These are phyloP conservation scores for Backusella tarrabulga DNA, from an alignment of 192 early-diverging fungal genomes.

Conservation along the genomic window DNA sequence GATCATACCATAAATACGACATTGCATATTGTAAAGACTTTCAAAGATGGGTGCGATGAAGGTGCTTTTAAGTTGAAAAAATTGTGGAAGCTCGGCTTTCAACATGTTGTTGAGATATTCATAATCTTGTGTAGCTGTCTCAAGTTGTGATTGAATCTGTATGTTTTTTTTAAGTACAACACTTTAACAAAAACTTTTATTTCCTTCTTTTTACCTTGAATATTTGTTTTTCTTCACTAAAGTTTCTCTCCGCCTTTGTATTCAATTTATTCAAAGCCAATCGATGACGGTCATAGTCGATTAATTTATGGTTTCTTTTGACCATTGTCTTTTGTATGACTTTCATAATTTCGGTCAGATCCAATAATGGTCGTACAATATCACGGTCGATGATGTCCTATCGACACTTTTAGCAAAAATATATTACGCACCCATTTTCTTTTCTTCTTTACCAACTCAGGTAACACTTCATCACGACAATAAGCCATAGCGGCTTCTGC, in stretches of 20 bases:
- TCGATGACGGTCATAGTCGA: conserved; percentile 91
- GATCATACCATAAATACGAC: conserved; percentile 71
- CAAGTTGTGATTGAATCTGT: conserved; percentile 66
- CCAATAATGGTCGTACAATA: conserved; percentile 76
- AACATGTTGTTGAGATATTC: conserved; percentile 79
- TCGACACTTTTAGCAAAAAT: neutral
- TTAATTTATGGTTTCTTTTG: conserved; percentile 88
- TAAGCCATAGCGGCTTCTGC: conserved; percentile 46
- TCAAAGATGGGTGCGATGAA: conserved; percentile 90
- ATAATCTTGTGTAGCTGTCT: conserved; percentile 84
- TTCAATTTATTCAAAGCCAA: conserved; percentile 71
- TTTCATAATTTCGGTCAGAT: conserved; percentile 72
- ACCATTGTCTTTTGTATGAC: conserved; percentile 79
- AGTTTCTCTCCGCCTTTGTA: conserved; percentile 60
- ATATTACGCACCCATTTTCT: neutral
- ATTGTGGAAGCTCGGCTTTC: conserved; percentile 73
- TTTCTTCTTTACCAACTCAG: conserved; percentile 51
- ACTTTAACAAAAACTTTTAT: neutral
- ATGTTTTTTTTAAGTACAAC: neutral
- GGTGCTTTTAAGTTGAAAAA: conserved; percentile 67
- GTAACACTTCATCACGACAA: conserved; percentile 56
- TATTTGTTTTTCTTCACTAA: conserved; percentile 66
- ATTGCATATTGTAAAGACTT: conserved; percentile 82
- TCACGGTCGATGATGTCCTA: conserved; percentile 71
- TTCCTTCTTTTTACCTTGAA: conserved; percentile 49